Evolutionary conservation across 2,329 filamentous ascomycete genomes (phyloP).

Genomic region (Colletotrichum caudatum): DNA sequence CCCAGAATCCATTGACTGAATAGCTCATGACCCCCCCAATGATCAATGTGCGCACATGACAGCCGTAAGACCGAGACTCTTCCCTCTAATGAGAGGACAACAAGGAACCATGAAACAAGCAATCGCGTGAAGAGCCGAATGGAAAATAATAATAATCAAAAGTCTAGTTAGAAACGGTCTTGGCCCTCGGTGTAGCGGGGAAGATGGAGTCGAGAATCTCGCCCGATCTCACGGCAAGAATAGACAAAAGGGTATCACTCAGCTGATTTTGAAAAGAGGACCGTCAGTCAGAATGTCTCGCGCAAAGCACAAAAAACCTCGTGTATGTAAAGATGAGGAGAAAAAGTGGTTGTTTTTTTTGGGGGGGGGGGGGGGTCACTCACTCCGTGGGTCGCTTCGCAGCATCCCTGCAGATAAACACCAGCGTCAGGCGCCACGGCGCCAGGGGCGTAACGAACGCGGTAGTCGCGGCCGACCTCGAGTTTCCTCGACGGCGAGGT

Average conservation of each 20-base stretch:
- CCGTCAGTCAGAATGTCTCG: slow-evolving; percentile 42
- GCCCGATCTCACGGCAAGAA: slow-evolving; percentile 79
- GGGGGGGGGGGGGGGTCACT: slow-evolving; percentile 57
- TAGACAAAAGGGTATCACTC: slow-evolving; percentile 84
- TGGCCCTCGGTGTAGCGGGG: slow-evolving; percentile 40
- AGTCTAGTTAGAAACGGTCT: slow-evolving; percentile 37
- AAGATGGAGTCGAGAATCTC: slow-evolving; percentile 85
- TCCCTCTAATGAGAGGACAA: slow-evolving; percentile 21
- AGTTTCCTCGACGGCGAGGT: slow-evolving; percentile 60
- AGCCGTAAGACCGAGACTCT: background rate
- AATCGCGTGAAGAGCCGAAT: background rate
- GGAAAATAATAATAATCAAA: background rate
- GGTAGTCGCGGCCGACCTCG: slow-evolving; percentile 82
- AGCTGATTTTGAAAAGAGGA: slow-evolving; percentile 59
- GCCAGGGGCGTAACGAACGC: slow-evolving; percentile 76
- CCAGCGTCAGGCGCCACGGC: slow-evolving; percentile 80
- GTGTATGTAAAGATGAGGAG: background rate
- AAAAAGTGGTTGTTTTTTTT: too few species aligned
- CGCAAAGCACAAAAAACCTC: background rate
- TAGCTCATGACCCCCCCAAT: background rate
- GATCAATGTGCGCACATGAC: background rate
- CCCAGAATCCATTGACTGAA: slow-evolving; percentile 13
- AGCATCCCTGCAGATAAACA: slow-evolving; percentile 94
- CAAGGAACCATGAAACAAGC: background rate
- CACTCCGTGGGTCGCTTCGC: slow-evolving; percentile 91